Evolutionary conservation across 768 basidiomycete genomes (phyloP).

Genomic region (Tephrocybe sp.): DNA sequence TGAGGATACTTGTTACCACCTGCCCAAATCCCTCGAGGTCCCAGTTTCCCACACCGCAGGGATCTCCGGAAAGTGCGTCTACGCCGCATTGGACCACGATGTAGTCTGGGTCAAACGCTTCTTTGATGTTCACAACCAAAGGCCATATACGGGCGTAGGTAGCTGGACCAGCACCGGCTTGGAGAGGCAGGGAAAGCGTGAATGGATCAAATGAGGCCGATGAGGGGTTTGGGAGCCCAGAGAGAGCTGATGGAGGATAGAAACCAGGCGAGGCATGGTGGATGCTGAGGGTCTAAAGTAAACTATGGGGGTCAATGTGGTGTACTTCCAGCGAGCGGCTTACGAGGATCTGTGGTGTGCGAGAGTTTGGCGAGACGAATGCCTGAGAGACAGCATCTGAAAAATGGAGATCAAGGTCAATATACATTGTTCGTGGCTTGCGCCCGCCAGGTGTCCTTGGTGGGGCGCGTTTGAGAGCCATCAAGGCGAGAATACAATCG

Average conservation of each 20-base stretch:
- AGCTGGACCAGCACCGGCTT: constrained; percentile 59
- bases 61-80: constrained; percentile 85
- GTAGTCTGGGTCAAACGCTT: constrained; percentile 71
- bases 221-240: constrained; percentile 40
- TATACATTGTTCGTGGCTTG: constrained; percentile 75
- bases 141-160: constrained; percentile 69
- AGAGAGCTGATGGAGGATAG: constrained; percentile 65
- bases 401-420: constrained; percentile 92
- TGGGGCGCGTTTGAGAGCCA: constrained; percentile 55
- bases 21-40: constrained; percentile 53
- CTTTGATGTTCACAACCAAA: constrained; percentile 55
- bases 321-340: constrained; percentile 5
- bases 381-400: constrained; percentile 86
- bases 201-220: constrained; percentile 48
- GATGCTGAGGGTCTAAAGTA: constrained; percentile 68
- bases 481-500: constrained; percentile 80
- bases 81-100: constrained; percentile 84
- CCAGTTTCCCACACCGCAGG: constrained; percentile 74
- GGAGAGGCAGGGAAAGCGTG: constrained; percentile 79
- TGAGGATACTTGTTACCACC: constrained; percentile 50
- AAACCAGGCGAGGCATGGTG: constrained; percentile 84
- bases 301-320: not conserved
- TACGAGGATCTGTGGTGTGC: constrained; percentile 47
- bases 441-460: constrained; percentile 14
- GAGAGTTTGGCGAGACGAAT: constrained; percentile 44